These are phyloP conservation scores for Clavaria fumosa DNA, from an alignment of 768 basidiomycete species.

Conservation along the genomic window DNA sequence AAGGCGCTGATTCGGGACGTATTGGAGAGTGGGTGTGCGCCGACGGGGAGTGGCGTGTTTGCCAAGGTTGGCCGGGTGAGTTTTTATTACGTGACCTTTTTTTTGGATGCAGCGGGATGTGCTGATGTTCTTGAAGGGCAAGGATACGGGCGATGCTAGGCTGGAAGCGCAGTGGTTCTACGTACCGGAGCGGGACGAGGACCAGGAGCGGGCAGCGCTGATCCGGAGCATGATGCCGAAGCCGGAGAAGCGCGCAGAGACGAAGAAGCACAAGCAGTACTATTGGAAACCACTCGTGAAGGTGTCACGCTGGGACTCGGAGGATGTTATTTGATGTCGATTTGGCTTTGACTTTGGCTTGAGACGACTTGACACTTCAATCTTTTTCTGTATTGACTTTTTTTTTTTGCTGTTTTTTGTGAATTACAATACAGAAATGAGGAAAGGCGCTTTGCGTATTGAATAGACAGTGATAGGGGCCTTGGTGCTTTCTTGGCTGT, in stretches of 20 bases:
- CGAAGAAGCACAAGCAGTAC: conserved; percentile 77
- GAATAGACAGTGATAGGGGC: no score
- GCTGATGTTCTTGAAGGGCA: no score
- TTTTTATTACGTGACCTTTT: no score
- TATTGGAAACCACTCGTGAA: conserved; percentile 65
- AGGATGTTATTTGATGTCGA: conserved; percentile 31
- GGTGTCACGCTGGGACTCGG: conserved; percentile 58
- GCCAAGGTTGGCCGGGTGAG: conserved; percentile 54
- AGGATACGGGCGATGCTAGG: no score
- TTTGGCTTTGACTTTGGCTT: no score
- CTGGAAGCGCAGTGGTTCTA: conserved; percentile 65
- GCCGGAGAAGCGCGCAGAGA: conserved; percentile 55
- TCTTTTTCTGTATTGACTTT: no score
- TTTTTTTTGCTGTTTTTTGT: no score
- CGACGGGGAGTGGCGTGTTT: conserved; percentile 43
- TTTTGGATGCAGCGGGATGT: no score
- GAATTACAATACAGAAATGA: no score
- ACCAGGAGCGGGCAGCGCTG: conserved; percentile 52
- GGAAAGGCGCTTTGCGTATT: no score
- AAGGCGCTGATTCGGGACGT: conserved; percentile 32
- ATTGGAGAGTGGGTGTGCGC: conserved; percentile 31
- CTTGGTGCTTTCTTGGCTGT: no score
- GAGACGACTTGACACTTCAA: no score
- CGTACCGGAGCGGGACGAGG: conserved; percentile 53
- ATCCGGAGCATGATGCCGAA: conserved; percentile 63